Percentiles rank a stretch among this genome's conserved stretches.
phyloP scores from a whole-genome alignment of 805 yeast species.

The Diddensiella santjacobensis region DNA sequence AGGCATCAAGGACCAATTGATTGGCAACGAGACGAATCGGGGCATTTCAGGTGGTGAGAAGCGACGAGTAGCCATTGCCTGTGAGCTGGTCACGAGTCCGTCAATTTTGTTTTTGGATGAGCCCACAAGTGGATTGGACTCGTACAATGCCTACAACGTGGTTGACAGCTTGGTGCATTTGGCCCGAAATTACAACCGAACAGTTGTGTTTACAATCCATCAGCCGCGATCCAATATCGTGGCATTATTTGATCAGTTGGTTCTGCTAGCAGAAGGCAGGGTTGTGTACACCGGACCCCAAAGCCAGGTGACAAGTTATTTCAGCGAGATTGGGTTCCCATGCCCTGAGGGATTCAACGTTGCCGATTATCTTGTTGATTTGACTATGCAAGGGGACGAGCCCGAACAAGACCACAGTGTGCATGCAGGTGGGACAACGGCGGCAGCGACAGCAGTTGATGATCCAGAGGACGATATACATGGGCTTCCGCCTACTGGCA shows the following conservation, averaged over 20 bases:
- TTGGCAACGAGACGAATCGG: slow-evolving; percentile 84
- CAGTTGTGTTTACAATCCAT: slow-evolving; percentile 89
- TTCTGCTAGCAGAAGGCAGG: slow-evolving; percentile 79
- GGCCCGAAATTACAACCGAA: slow-evolving; percentile 76
- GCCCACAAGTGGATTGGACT: slow-evolving; percentile 94
- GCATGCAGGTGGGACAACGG: slow-evolving; percentile 4
- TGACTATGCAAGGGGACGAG: slow-evolving; percentile 61
- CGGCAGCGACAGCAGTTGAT: slow-evolving; percentile 17
- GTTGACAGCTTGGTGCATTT: slow-evolving; percentile 77
- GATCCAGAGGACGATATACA: slow-evolving; percentile 21
- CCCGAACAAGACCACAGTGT: slow-evolving; percentile 2
- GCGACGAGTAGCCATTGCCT: slow-evolving; percentile 87
- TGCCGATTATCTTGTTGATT: slow-evolving; percentile 89
- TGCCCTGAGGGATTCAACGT: slow-evolving; percentile 90
- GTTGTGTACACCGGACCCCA: slow-evolving; percentile 86
- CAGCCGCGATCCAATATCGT: slow-evolving; percentile 97
- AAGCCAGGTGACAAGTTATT: slow-evolving; percentile 68
- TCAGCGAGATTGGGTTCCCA: slow-evolving; percentile 65
- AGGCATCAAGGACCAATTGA: slow-evolving; percentile 75
- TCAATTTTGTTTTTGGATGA: slow-evolving; percentile 80
- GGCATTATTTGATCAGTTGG: slow-evolving; percentile 76
- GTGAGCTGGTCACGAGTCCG: slow-evolving; percentile 88
- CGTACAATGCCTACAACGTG: slow-evolving; percentile 89
- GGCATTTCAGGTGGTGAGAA: slow-evolving; percentile 95
- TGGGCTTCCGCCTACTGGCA: slow-evolving; percentile 8